phyloP scores from a whole-genome alignment of 2,329 filamentous ascomycete genomes.

The Fusarium fracticaudum region DNA sequence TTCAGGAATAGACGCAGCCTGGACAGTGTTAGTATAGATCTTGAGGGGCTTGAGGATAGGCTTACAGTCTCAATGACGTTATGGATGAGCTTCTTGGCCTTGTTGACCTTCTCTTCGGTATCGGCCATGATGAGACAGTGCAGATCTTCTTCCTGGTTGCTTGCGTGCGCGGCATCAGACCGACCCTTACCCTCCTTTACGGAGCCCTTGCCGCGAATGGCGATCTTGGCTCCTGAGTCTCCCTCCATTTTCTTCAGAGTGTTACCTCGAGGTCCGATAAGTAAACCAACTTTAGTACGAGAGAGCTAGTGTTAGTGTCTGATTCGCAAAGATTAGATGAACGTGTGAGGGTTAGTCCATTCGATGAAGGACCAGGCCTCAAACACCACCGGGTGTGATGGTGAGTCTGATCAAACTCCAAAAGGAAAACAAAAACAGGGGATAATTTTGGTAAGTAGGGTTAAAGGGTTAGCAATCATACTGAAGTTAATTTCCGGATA shows the following conservation, averaged over 20 bases:
- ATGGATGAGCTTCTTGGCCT: conserved; percentile 97
- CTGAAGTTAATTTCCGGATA: conserved; percentile 99
- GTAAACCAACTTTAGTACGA: conserved; percentile 95
- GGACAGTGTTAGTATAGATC: conserved; percentile 35
- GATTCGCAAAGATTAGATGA: conserved; percentile 51
- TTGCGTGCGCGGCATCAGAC: conserved; percentile 97
- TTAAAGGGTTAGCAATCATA: conserved; percentile 99
- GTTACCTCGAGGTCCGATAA: conserved; percentile 99
- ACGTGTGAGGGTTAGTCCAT: conserved; percentile 42
- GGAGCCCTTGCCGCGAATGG: conserved; percentile 98
- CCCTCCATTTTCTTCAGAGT: conserved; percentile 99
- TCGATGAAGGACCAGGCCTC: conserved; percentile 48
- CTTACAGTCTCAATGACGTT: conserved; percentile 98
- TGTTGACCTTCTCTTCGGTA: conserved; percentile 99
- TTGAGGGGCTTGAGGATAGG: conserved; percentile 34
- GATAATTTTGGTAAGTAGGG: conserved; percentile 68
- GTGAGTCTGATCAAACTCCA: conserved; percentile 59
- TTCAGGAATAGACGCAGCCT: conserved; percentile 98
- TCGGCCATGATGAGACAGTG: conserved; percentile 99
- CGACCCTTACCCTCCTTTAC: conserved; percentile 99
- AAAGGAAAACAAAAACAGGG: conserved; percentile 51
- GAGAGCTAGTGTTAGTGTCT: conserved; percentile 92
- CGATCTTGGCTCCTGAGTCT: conserved; percentile 97
- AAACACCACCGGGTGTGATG: conserved; percentile 46
- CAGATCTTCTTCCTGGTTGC: conserved; percentile 99